Base-by-base conservation (phyloP, 176 grass and related monocot species). In the Cymbopogon citratus region DNA sequence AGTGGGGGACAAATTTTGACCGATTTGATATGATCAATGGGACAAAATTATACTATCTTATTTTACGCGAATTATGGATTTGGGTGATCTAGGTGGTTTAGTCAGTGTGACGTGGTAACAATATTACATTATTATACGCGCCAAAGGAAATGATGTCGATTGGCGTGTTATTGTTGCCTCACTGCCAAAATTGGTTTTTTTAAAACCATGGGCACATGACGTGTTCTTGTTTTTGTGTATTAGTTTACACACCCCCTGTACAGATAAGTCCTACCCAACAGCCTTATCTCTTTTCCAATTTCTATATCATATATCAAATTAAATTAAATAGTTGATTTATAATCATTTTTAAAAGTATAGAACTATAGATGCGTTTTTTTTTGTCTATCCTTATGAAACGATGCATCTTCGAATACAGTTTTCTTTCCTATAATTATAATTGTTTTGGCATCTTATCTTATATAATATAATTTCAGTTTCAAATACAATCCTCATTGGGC, bases 1-100 rank as follows among this genome's bases (percentile, higher is more conserved):
- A 73, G 19, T 6, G 12, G 27, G 65, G 72, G 16, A n/a, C 83
- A 81, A 49, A 65, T 73, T 89, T 77, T 73, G 78, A 81, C 72
- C 24, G 35, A 76, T 59, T 82, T 52, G 73, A 81, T 72, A 65
- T 78, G 71, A 68, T 80, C 59, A 62, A 46, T 46, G 69, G 26
- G 73, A 76, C 87, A 89, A 59, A 16, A 0, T 59, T 60, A 59
- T 46, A 43, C 49, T 54, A 25, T 51, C n/a, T 40, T 89, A 71
- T 82, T 90, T 74, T 82, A 78, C 28, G 26, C 25, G 24, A 48
- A 78, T 82, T 73, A 36, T 60, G 41, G 72, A 85, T 82, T 29
- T 60, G 66, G 41, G 79, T 71, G 72, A 85, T 86, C 54, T 73
- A 61, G 21, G 34, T 31, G 57, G 19, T 66, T 61, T 54, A 66